Percentiles rank a stretch among this genome's conserved stretches.
phyloP scores from a whole-genome alignment of 192 early-diverging fungal species.

The Lunasporangiospora selenospora region DNA sequence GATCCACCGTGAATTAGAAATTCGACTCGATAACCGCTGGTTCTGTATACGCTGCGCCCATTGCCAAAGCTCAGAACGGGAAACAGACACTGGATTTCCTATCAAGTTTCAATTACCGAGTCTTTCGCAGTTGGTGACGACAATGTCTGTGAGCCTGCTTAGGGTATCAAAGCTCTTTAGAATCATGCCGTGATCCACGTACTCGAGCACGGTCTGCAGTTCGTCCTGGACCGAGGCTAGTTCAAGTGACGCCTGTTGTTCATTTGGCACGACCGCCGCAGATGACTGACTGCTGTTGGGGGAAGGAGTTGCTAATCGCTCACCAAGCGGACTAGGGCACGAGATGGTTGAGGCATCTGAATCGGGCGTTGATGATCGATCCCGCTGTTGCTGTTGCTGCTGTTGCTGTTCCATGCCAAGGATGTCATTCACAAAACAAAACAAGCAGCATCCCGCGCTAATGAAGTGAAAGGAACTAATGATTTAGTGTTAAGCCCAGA shows the following conservation, averaged over 20 bases:
- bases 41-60: not conserved
- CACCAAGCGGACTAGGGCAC: slow-evolving; percentile 11
- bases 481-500: too few relatives aligned
- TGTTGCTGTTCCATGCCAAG: slow-evolving; percentile 12
- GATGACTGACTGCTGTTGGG: too few relatives aligned
- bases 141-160: slow-evolving; percentile 66
- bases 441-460: too few relatives aligned
- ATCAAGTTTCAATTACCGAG: slow-evolving; percentile 49
- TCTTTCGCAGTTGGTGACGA: slow-evolving; percentile 71
- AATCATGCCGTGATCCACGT: slow-evolving; percentile 64
- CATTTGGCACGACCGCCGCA: not conserved
- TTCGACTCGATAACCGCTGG: not conserved
- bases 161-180: slow-evolving; percentile 76
- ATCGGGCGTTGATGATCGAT: not conserved
- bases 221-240: slow-evolving; percentile 60
- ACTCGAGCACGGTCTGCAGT: slow-evolving; percentile 69
- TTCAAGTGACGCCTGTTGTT: slow-evolving; percentile 3
- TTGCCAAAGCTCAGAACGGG: not conserved
- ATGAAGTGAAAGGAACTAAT: not conserved
- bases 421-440: too few relatives aligned
- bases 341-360: slow-evolving; percentile 34
- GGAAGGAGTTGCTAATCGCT: too few relatives aligned
- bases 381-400: not conserved
- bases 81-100: not conserved
- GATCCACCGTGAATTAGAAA: not conserved